phyloP scores from a whole-genome alignment of 768 basidiomycete genomes.

The Tricholoma sp. region DNA sequence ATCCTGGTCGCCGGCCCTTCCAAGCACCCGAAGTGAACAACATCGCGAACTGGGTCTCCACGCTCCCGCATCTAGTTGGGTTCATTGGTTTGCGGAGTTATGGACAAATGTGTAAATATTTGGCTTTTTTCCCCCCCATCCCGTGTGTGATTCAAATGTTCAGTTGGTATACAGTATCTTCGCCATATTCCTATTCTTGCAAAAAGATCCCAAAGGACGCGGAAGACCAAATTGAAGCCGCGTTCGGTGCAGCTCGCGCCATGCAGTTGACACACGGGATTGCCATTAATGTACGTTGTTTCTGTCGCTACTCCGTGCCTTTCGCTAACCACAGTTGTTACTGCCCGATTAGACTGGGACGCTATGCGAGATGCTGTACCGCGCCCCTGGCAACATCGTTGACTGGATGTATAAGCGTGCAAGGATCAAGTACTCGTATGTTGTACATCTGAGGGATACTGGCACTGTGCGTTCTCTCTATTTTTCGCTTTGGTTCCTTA shows the following conservation, averaged over 20 bases:
- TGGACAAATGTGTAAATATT: conserved; percentile 68
- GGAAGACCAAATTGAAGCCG: conserved; percentile 67
- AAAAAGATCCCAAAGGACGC: conserved; percentile 53
- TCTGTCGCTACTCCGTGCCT: neutral
- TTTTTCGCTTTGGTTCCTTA: too few species aligned
- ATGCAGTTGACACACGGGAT: conserved; percentile 47
- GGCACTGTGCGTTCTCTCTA: conserved; percentile 53
- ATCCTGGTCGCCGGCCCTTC: conserved; percentile 69
- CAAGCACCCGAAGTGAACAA: conserved; percentile 73
- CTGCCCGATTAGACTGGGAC: conserved; percentile 33
- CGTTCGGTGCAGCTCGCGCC: conserved; percentile 52
- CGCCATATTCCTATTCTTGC: conserved; percentile 74
- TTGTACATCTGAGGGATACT: conserved; percentile 61
- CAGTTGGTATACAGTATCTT: conserved; percentile 70
- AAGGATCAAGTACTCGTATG: conserved; percentile 58
- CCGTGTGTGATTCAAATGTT: too few species aligned
- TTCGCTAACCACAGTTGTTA: neutral
- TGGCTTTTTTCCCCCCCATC: too few species aligned
- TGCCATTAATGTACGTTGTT: conserved; percentile 36
- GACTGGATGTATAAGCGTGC: conserved; percentile 59
- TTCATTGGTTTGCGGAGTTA: conserved; percentile 79
- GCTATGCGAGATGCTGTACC: conserved; percentile 42
- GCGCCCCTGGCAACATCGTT: conserved; percentile 57
- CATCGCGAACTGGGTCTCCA: conserved; percentile 61
- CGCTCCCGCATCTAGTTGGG: conserved; percentile 46